Base-by-base conservation (phyloP, 2,329 filamentous ascomycete species). In the Aspergillus viridinutans region DNA sequence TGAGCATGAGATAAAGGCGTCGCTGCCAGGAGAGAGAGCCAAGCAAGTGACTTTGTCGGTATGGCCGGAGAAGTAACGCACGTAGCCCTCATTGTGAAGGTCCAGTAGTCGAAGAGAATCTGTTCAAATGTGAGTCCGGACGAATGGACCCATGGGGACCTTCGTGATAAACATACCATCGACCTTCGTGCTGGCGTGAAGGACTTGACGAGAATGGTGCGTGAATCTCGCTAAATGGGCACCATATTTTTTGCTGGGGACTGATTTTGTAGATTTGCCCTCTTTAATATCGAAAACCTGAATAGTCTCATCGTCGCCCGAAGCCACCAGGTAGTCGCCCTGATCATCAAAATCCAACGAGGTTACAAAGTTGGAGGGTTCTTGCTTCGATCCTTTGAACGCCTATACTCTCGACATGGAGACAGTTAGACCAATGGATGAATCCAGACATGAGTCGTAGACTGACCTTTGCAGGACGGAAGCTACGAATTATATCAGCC, bases 281-380 rank as follows among this genome's bases (percentile, higher is more conserved):
- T 96, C 92, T 68, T 89, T 90, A 61, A 96, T 88, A 68, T 94
- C 96, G 78, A 95, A 99, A 32, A 99, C 87, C 70, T 97, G 92
- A 61, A 99, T 90, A 3, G 90, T 95, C 72, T 97, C 92, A 74
- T 99, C 94, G 77, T 90, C 92, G 64, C 92, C 90, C 5, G 92
- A 90, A 0, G 92, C 90, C 75, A 99, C 91, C 58, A 95, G 84
- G 51, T 93, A 89, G 74, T 97, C 92, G 73, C 94, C 94, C 47
- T 90, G 89, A 77, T 97, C 92, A 74, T 97, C 92, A 72, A 96
- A 99, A 78, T 99, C 93, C 66, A 99, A 85, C 1, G 93, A 97
- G 8, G 94, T 89, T 58, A 97, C 85, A 62, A 86, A 82, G 3
- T 87, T 85, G 52, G 64, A 67, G 53, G 60, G 62, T 45, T 76